A percentile compares a stretch with the other conserved stretches of the same genome.
Evolutionary conservation across 164 flowering plant species (phyloP).

Genomic region (Paratinospora sagittata): DNA sequence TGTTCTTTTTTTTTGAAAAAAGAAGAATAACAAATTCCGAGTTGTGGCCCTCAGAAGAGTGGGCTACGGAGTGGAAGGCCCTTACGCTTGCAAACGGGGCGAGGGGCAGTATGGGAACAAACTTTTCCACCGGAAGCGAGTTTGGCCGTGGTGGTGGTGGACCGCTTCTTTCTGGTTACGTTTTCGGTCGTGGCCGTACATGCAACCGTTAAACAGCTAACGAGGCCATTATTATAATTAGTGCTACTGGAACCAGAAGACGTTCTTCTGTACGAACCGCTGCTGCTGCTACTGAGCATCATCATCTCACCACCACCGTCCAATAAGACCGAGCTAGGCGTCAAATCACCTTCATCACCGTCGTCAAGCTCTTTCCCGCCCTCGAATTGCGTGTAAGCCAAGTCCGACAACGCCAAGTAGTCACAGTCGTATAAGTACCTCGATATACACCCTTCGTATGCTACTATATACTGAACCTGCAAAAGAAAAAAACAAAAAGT

Average conservation of each 20-base stretch:
- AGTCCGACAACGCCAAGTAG: conserved; percentile 11
- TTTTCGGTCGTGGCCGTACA: conserved; percentile 23
- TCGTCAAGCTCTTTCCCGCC: conserved; percentile 10
- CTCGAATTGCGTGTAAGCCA: conserved; percentile 13
- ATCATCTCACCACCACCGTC: conserved; percentile 4
- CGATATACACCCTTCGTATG: conserved; percentile 17
- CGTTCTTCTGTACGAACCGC: conserved; percentile 10
- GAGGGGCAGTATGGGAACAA: conserved; percentile 13
- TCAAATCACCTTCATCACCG: conserved; percentile 24
- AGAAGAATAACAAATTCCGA: background rate
- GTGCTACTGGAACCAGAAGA: conserved; percentile 16
- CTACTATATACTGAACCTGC: conserved; percentile 20
- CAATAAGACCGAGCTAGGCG: conserved; percentile 24
- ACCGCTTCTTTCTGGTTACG: conserved; percentile 20
- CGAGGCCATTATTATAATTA: background rate
- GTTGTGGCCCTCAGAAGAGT: conserved; percentile 3
- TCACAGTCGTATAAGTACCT: conserved; percentile 23
- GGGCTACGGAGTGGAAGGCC: conserved; percentile 24
- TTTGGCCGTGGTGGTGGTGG: background rate
- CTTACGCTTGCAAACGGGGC: conserved; percentile 12
- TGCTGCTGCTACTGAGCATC: no score
- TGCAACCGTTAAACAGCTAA: background rate
- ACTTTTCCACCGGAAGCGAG: background rate
- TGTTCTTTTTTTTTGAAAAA: no score
- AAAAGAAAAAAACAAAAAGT: background rate